Percentiles rank a stretch among this genome's conserved stretches.
phyloP scores from a whole-genome alignment of 2,329 filamentous ascomycete species.

The Fusarium avenaceum region DNA sequence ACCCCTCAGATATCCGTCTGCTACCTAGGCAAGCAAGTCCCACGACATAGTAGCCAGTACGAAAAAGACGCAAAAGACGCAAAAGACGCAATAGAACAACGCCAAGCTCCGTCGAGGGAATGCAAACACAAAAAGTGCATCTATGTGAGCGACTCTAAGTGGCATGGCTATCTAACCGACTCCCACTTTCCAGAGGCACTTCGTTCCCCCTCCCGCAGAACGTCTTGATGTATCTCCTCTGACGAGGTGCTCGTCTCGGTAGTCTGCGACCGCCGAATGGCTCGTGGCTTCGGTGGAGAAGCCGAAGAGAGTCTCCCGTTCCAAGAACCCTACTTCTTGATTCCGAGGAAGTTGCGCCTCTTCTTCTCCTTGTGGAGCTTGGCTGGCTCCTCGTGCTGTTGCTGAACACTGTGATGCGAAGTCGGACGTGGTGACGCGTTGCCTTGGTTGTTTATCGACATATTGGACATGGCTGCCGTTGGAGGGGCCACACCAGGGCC shows the following conservation, averaged over 20 bases:
- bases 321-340: constrained; percentile 67
- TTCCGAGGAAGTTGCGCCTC: constrained; percentile 69
- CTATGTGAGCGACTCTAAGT: not conserved
- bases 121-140: constrained; percentile 26
- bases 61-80: constrained; percentile 12
- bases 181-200: constrained; percentile 9
- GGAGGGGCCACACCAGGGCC: constrained; percentile 55
- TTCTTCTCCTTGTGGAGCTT: constrained; percentile 72
- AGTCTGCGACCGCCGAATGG: constrained; percentile 32
- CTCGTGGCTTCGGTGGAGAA: constrained; percentile 10
- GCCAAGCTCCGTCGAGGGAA: constrained; percentile 39
- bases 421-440: constrained; percentile 35
- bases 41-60: constrained; percentile 18
- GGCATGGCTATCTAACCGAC: not conserved
- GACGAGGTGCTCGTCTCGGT: constrained; percentile 30
- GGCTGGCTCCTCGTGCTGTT: constrained; percentile 50
- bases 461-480: constrained; percentile 67
- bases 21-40: constrained; percentile 8
- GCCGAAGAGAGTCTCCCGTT: constrained; percentile 37
- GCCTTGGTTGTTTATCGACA: constrained; percentile 61
- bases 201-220: constrained; percentile 7
- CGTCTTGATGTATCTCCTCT: constrained; percentile 9
- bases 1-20: not conserved
- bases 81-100: constrained; percentile 33
- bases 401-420: constrained; percentile 32